Evolutionary conservation across 129 eudicot species (phyloP), one percentile per base, ranked within the genome.

Genomic region (Saussurea involucrata): DNA sequence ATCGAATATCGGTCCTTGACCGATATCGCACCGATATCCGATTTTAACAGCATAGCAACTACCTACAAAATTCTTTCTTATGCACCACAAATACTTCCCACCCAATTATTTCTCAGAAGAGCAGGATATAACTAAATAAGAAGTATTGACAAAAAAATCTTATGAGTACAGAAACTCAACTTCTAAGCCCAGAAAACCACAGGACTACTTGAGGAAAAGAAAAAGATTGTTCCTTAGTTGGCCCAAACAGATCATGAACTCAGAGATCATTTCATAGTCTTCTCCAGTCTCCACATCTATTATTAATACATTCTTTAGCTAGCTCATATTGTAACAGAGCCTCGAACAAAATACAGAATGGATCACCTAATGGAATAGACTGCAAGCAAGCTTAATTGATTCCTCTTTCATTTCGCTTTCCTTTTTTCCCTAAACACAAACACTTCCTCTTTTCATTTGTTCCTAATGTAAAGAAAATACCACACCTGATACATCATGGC

Each of bases 271-370:
- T 46, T 53, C 74, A 44, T 27, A 29, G 34, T 25, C 63, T 28
- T 68, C 75, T 33, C 75, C 11, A 57, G 18, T 68, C 75, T 33
- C 75, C 11, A 57, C 17, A 69, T 66, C 37, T 24, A 24, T n/a
- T 13, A 33, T 46, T 27, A 66, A 67, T 49, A 66, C 28, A 46
- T 31, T 77, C 81, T 55, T 12, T 20, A 17, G 11, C 67, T 66
- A 67, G 49, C 66, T 74, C 33, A 63, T 63, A 61, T 22, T 24
- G 8, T 29, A 66, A 49, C 46, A 29, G 13, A 53, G n/a, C 74
- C 27, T 76, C 18, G 27, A 77, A 34, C 68, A 42, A 77, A 24
- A 33, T 24, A 69, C 76, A 69, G 32, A 63, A 72, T 0, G 6
- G 11, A 78, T 37, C 44, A 28, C 28, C 55, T 32, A 31, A 33